A percentile compares a stretch with the other conserved stretches of the same genome.
These are phyloP conservation scores for Fusarium pseudonygamai DNA, from an alignment of 2,329 filamentous ascomycete genomes.

Conservation along the genomic window DNA sequence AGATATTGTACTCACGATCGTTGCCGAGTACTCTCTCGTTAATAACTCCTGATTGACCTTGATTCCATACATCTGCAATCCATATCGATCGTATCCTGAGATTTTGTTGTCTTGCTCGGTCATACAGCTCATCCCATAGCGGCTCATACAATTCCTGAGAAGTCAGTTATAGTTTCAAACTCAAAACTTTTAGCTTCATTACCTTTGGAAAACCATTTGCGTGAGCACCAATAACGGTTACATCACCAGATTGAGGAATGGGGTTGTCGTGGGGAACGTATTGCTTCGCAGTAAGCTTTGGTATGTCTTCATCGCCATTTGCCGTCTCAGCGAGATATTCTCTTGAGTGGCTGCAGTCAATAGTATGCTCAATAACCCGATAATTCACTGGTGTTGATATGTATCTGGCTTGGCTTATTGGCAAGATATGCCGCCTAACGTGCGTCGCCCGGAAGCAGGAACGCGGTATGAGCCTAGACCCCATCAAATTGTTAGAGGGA, in stretches of 20 bases:
- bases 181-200: fast-evolving
- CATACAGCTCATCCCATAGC: neutral
- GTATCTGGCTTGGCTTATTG: neutral
- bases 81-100: neutral
- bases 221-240: neutral
- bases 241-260: neutral
- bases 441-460: too few species aligned
- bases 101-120: neutral
- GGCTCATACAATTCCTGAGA: neutral
- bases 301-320: neutral
- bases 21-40: neutral
- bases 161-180: fast-evolving
- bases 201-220: slow-evolving; percentile 6
- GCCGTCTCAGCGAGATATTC: neutral
- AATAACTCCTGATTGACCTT: neutral
- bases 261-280: neutral
- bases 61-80: slow-evolving; percentile 2
- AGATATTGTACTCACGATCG: neutral
- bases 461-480: neutral
- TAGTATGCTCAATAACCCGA: neutral
- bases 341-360: neutral
- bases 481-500: too few species aligned
- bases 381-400: neutral
- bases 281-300: neutral
- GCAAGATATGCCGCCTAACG: neutral